These are phyloP conservation scores for Pleurotus tuoliensis DNA, from an alignment of 768 basidiomycete species.

Conservation along the genomic window DNA sequence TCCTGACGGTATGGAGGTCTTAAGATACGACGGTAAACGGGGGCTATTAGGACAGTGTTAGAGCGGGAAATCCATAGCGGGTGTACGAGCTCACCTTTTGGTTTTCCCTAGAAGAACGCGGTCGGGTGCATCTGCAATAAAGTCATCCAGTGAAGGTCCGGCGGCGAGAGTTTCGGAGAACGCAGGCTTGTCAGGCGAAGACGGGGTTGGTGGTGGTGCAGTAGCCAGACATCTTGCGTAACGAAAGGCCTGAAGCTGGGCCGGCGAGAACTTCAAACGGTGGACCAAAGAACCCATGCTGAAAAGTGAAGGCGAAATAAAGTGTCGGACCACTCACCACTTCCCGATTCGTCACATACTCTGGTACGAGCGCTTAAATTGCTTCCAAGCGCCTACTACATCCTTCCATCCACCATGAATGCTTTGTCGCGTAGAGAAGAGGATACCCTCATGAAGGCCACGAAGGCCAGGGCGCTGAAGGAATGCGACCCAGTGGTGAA, in stretches of 20 bases:
- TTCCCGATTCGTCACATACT: not conserved
- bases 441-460: slow-evolving; percentile 77
- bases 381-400: not conserved
- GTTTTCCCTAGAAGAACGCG: slow-evolving; percentile 71
- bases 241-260: slow-evolving; percentile 10
- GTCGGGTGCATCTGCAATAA: slow-evolving; percentile 58
- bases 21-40: slow-evolving; percentile 81
- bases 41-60: slow-evolving; percentile 43
- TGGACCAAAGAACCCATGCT: not conserved
- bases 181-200: slow-evolving; percentile 29
- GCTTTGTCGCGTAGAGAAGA: slow-evolving; percentile 85
- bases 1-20: slow-evolving; percentile 90
- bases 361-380: not conserved
- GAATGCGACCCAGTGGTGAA: slow-evolving; percentile 76
- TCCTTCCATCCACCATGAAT: slow-evolving; percentile 49
- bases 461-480: slow-evolving; percentile 73
- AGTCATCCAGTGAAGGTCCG: slow-evolving; percentile 80
- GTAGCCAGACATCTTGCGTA: slow-evolving; percentile 45
- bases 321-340: not conserved
- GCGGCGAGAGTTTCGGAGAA: slow-evolving; percentile 53
- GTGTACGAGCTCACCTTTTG: slow-evolving; percentile 45
- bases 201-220: slow-evolving; percentile 39
- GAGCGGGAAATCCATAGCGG: not conserved
- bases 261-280: not conserved
- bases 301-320: not conserved